Evolutionary conservation across 2,329 filamentous ascomycete species (phyloP), one percentile per base, ranked within the genome.

Genomic region (Capronia americana): DNA sequence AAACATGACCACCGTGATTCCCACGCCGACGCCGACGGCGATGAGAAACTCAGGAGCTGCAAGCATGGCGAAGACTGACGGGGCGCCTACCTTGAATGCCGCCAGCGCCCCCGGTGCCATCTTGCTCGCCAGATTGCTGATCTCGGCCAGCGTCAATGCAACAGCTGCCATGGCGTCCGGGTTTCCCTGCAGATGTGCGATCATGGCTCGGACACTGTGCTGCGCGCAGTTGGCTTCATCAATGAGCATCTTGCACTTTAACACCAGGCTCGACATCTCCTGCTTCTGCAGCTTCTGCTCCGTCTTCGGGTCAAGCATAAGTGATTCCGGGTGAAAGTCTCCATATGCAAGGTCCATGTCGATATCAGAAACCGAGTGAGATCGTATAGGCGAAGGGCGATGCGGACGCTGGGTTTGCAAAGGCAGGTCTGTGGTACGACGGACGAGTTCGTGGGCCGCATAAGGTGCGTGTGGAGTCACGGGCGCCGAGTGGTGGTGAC

Each of bases 291-390:
- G 34, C 12, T 81, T 79, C 44, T 90, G 83, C 48, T 86, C 80
- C 61, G 83, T 73, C 57, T 67, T 53, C 12, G 69, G 67, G 46
- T 80, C 75, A 58, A 80, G 77, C 66, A 84, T 74, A 74, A 86
- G 80, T 61, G 74, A 80, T 76, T 79, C 92, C 79, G 73, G 93
- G 87, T 64, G 91, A 88, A 95, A 83, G 60, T 92, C 89, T 66
- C 94, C 94, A 74, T 97, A 98, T 7, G 94, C 94, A 7, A 98
- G 84, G 75, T 97, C 86, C 91, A 96, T 93, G 75, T 97, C 94
- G 72, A 97, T 53, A 14, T 72, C 71, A 1, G 72, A 69, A 14
- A 66, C 61, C 6, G 72, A 73, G 23, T 69, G 63, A 8, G 73
- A 70, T 20, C 71, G 69, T 5, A 59, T 53, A 26, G 64, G 63